phyloP scores from a whole-genome alignment of 2,329 filamentous ascomycete genomes.

The Ophiocordyceps camponoti-leonardi region DNA sequence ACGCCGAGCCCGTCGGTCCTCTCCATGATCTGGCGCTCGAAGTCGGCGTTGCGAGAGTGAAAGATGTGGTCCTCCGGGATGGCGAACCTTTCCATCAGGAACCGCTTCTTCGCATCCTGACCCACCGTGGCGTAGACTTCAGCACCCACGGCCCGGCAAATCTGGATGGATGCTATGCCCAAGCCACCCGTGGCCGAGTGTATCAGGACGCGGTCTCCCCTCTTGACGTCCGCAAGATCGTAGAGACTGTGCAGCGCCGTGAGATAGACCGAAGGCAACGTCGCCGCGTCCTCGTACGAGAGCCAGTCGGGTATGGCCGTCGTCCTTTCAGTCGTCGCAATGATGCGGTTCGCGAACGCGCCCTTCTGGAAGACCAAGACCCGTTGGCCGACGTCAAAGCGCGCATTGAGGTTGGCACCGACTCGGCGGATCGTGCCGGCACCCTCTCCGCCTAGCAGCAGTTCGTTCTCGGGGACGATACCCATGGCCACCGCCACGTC shows the following conservation, averaged over 20 bases:
- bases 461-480: conserved; percentile 14
- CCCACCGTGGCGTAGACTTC: conserved; percentile 25
- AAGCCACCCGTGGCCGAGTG: conserved; percentile 20
- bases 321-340: conserved; percentile 14
- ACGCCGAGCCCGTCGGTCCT: conserved; percentile 34
- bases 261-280: conserved; percentile 20
- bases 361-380: conserved; percentile 36
- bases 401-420: conserved; percentile 18
- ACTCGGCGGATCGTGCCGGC: conserved; percentile 25
- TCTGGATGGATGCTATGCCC: conserved; percentile 20
- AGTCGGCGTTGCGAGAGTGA: conserved; percentile 9
- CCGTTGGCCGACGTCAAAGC: conserved; percentile 50
- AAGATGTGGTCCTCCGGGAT: conserved; percentile 16
- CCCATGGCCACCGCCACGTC: conserved; percentile 27
- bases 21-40: conserved; percentile 5
- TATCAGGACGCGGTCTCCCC: conserved; percentile 21
- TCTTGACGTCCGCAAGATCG: conserved; percentile 17
- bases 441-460: conserved; percentile 19
- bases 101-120: conserved; percentile 15
- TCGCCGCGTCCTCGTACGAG: conserved; percentile 18
- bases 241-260: conserved; percentile 23
- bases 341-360: conserved; percentile 15
- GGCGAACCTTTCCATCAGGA: conserved; percentile 18
- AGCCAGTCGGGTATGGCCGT: conserved; percentile 19
- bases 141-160: conserved; percentile 19